Conservation (phyloP, 345 rosid genomes). For the Salix caprea region DNA sequence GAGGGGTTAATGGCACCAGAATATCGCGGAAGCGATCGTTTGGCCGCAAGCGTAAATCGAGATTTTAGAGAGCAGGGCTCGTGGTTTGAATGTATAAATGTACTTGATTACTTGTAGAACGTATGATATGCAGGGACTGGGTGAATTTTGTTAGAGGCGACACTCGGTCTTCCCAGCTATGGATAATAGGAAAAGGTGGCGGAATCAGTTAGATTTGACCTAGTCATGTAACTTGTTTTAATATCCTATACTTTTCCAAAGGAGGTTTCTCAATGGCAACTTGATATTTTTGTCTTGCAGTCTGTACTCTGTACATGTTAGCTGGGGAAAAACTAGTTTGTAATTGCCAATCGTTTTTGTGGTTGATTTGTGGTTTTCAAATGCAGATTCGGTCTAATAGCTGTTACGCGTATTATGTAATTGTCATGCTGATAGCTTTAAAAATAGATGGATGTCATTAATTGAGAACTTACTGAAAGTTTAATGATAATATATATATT, state of each 20-base stretch:
- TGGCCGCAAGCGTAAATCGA: conserved; percentile 46
- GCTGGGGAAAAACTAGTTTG: no score
- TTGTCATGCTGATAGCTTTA: no score
- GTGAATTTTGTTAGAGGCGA: conserved; percentile 62
- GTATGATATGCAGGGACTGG: conserved; percentile 33
- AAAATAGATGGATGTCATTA: no score
- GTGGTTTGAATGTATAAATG: conserved; percentile 18
- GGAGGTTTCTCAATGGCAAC: neutral
- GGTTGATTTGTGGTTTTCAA: no score
- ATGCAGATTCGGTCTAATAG: no score
- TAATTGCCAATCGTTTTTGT: no score
- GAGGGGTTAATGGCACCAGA: conserved; percentile 33
- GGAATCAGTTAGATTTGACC: neutral
- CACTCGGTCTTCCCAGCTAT: conserved; percentile 47
- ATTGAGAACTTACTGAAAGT: no score
- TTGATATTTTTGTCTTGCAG: neutral
- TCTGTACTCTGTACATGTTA: no score
- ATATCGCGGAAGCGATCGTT: conserved; percentile 53
- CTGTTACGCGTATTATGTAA: no score
- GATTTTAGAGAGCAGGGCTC: conserved; percentile 16
- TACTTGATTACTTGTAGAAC: neutral
- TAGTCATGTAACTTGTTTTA: neutral
- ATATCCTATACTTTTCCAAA: neutral
- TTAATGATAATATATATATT: no score
- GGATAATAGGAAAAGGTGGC: conserved; percentile 9